Conservation (phyloP, 108 stramenopile genomes). For the Aurantiochytrium sp. region DNA sequence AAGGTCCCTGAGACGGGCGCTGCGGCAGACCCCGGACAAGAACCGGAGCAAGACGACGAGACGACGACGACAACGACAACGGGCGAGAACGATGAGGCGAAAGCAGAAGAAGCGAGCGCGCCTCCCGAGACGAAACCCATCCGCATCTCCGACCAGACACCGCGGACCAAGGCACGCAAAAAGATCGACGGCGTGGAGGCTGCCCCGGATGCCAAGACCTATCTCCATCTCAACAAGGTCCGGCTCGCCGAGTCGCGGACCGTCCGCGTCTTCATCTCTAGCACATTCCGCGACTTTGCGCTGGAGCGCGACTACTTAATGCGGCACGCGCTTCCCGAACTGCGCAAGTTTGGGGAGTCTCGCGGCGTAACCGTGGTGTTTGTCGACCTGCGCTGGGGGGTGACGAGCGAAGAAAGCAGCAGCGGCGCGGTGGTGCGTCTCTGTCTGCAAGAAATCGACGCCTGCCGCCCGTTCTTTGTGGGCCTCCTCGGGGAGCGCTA, state of each 20-base stretch:
- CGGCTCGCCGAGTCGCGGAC: background rate
- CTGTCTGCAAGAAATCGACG: conserved; percentile 34
- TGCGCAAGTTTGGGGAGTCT: conserved; percentile 12
- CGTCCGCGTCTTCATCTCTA: conserved; percentile 25
- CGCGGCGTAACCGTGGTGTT: conserved; percentile 24
- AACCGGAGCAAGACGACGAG: too few species aligned
- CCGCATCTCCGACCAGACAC: too few species aligned
- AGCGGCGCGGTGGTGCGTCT: conserved; percentile 26
- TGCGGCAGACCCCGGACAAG: too few species aligned
- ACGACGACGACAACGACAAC: too few species aligned
- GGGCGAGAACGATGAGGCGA: too few species aligned
- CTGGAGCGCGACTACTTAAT: conserved; percentile 34
- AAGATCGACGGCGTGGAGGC: background rate
- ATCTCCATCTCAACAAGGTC: background rate
- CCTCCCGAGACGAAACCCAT: too few species aligned
- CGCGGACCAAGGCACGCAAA: too few species aligned
- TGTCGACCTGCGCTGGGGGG: conserved; percentile 38
- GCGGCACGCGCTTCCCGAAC: conserved; percentile 20
- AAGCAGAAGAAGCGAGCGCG: too few species aligned
- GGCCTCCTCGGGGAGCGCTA: conserved; percentile 31
- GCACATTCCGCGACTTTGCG: conserved; percentile 23
- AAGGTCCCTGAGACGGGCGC: too few species aligned
- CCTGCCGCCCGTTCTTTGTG: conserved; percentile 30
- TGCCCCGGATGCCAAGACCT: background rate
- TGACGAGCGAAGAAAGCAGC: conserved; percentile 33